Evolutionary conservation across 805 yeast genomes (phyloP), one percentile per base, ranked within the genome.

Genomic region (Debaryomyces prosopidis): DNA sequence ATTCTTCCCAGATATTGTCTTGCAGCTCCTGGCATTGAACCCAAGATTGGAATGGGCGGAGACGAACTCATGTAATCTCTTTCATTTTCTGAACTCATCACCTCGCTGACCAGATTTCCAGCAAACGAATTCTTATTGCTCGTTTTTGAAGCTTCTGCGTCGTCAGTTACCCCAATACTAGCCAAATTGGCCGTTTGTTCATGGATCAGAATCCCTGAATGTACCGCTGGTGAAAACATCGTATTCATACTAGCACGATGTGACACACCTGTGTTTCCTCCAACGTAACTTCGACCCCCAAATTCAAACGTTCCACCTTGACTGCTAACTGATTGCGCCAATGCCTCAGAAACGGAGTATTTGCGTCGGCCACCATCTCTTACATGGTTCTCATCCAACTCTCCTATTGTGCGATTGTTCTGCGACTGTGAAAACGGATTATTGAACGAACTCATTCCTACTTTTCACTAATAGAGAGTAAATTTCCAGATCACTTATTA

Each of bases 101-200:
- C 27, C 11, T 33, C 49, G 12, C 12, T 39, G 36, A 39, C 36
- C 12, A 49, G 59, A 37, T 51, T 54, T n/a, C 47, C 53, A 8
- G 54, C 60, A 15, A 46, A 27, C 35, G 26, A n/a, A 23, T 36
- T 49, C 12, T 9, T 12, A 11, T 39, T 39, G 7, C 11, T 35
- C 9, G 44, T 57, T 33, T 43, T 40, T 14, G 33, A n/a, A 1
- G 44, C 54, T 5, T 41, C 53, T 16, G 50, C 55, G 10, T 57
- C 66, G 14, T 68, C 76, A 8, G 74, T 68, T 8, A 80, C 80
- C 5, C 84, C 87, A 27, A 80, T 79, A 38, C 69, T 71, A 4
- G 86, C 86, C 39, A 80, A 66, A 36, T 70, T 76, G 1, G 81
- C 84, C 0, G 85, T 73, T 47, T 80, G 80, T 47, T 78, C 82